These are phyloP conservation scores for Spiraea crenata DNA, from an alignment of 331 rosid genomes.

Conservation along the genomic window DNA sequence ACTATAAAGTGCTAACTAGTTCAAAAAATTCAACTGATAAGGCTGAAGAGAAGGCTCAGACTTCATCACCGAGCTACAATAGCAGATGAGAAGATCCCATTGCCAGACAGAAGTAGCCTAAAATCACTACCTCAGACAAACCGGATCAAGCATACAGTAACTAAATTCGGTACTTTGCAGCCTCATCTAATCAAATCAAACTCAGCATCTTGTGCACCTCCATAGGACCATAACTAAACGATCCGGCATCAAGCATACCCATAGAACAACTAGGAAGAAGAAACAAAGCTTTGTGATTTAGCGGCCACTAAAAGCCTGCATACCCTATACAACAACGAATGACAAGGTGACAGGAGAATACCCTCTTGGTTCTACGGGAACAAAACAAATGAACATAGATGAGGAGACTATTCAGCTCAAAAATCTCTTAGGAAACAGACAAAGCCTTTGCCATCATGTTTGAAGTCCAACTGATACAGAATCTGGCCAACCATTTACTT, in stretches of 20 bases:
- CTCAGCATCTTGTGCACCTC: slow-evolving; percentile 20
- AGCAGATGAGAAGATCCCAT: slow-evolving; percentile 29
- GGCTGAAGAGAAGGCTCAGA: slow-evolving; percentile 22
- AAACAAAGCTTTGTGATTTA: background rate
- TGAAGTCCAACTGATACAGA: slow-evolving; percentile 16
- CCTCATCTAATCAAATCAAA: slow-evolving; percentile 25
- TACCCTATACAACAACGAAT: background rate
- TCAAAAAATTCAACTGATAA: slow-evolving; percentile 8
- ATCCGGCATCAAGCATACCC: slow-evolving; percentile 10
- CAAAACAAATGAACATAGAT: slow-evolving; percentile 12
- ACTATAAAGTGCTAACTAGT: background rate
- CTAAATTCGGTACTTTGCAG: slow-evolving; percentile 24
- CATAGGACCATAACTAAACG: slow-evolving; percentile 21
- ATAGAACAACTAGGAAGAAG: slow-evolving; percentile 9
- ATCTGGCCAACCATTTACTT: slow-evolving; percentile 19
- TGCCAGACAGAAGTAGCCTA: slow-evolving; percentile 19
- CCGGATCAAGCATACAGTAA: slow-evolving; percentile 20
- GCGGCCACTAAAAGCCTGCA: background rate
- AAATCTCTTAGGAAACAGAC: slow-evolving; percentile 15
- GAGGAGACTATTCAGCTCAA: slow-evolving; percentile 14
- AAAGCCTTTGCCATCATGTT: slow-evolving; percentile 14
- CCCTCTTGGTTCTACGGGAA: slow-evolving; percentile 8
- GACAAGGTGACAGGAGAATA: slow-evolving; percentile 5
- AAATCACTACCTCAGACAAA: slow-evolving; percentile 25
- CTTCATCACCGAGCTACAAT: slow-evolving; percentile 10